Evolutionary conservation across 2,329 filamentous ascomycete species (phyloP).

Genomic region (Colletotrichum sansevieriae): DNA sequence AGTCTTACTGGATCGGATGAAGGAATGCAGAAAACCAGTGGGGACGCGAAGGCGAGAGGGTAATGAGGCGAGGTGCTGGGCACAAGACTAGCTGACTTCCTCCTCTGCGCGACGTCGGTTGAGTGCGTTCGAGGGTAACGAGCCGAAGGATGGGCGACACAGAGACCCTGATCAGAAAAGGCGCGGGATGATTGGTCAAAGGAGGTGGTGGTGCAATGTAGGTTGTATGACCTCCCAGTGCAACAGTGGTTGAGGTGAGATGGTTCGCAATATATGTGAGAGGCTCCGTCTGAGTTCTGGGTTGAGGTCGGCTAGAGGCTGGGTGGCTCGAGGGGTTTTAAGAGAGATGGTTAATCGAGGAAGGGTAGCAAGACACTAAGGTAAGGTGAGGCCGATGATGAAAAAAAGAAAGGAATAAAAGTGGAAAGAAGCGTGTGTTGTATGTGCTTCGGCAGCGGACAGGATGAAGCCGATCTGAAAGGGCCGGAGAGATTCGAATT

Average conservation of each 20-base stretch:
- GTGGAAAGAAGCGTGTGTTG: constrained; percentile 13
- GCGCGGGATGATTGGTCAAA: constrained; percentile 17
- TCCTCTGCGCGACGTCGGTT: constrained; percentile 29
- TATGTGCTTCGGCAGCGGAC: constrained; percentile 13
- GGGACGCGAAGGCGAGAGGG: constrained; percentile 17
- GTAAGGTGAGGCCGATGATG: constrained; percentile 15
- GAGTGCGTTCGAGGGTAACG: constrained; percentile 18
- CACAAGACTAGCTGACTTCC: constrained; percentile 10
- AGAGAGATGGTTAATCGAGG: constrained; percentile 3
- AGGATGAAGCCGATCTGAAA: constrained; percentile 27
- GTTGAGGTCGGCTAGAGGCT: background rate
- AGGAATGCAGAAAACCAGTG: constrained; percentile 24
- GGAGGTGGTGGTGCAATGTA: constrained; percentile 25
- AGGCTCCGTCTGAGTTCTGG: constrained; percentile 9
- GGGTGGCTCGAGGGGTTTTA: constrained; percentile 4
- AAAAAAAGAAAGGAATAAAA: constrained; percentile 18
- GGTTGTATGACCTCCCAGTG: constrained; percentile 27
- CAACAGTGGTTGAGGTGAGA: constrained; percentile 30
- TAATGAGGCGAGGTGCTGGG: constrained; percentile 23
- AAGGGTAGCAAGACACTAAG: constrained; percentile 22
- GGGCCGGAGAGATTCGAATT: constrained; percentile 17
- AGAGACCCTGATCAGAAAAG: constrained; percentile 28
- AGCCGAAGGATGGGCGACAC: constrained; percentile 28
- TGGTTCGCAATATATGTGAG: constrained; percentile 34
- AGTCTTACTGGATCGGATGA: constrained; percentile 22